Evolutionary conservation across 257 asterid species (phyloP), one percentile per base, ranked within the genome.

Genomic region (Ehretia macrophylla): DNA sequence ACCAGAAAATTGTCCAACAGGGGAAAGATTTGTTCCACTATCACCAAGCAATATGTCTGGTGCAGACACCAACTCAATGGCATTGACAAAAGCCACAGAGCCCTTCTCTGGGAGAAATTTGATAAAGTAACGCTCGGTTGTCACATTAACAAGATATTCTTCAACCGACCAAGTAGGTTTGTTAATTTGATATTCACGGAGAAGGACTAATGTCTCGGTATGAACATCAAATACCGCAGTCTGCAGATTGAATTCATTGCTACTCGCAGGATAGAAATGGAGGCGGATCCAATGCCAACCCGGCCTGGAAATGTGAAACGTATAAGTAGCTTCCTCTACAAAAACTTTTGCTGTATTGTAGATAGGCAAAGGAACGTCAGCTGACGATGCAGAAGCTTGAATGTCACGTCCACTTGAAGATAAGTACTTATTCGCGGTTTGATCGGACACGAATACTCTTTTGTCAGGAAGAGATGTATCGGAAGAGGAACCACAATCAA

Each of bases 261-360:
- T 75, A 32, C 63, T 55, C 1, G 83, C 10, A 0, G 91, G 88
- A 0, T 76, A 74, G 49, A 90, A 90, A 60, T 90, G 85, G 46
- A 87, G 85, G 11, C 96, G 83, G 27, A 87, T 73, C 96, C 95
- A 90, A 57, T 90, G 97, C 90, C 85, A 81, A 0, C 97, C 96
- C 19, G 95, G 85, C 47, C 79, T 67, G 49, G 71, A 37, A 10
- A 84, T 81, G 21, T 72, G 97, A 70, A 86, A 89, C 0, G 90
- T 72, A 76, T 80, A 93, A 0, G 82, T 74, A 3, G 95, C 96
- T 1, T 46, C 69, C 13, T 53, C 49, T 0, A 75, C 80, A 62
- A 93, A 93, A 1, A 86, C 63, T 37, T 60, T 79, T 0, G 96
- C 97, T 0, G 89, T 59, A 1, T 66, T 62, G 52, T 93, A 85